Evolutionary conservation across 345 rosid species (phyloP), one percentile per base, ranked within the genome.

Genomic region (Populus euphratica): DNA sequence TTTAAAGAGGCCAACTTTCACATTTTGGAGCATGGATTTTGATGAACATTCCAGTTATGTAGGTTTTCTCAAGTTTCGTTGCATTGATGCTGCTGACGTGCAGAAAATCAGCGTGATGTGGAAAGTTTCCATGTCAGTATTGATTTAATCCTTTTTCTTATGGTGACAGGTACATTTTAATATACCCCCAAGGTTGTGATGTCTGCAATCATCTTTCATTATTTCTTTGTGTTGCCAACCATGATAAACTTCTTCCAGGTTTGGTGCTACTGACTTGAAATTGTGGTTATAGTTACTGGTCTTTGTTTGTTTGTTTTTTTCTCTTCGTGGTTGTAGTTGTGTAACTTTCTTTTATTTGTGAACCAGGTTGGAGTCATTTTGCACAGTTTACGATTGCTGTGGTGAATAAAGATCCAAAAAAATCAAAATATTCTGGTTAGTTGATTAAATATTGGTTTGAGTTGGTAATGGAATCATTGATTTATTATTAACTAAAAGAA

Each of bases 181-280:
- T 93, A 43, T 92, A 95, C 80, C 99, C 99, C 62, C 94, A 90
- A 78, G 97, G 94, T 38, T 90, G 97, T 84, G 98, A 93, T 75
- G 99, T 90, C 76, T 87, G 88, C 87, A 92, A 95, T 86, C 92
- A 95, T 88, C 96, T 93, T 39, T 92, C 98, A 31, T 81, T 93
- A 89, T 92, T 90, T 88, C 97, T 95, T 25, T 92, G 97, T 80
- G 98, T 92, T 82, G 92, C 93, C 71, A 87, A 95, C 77, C 94
- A 92, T 72, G 99, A 93, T 66, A 91, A 95, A 79, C 98, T 95
- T 84, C 96, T 88, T 79, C 99, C 99, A 83, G 99, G 99, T 95
- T 83, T 79, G 84, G 61, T 77, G 31, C 68, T 52, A 23, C 65
- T 31, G 13, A 35, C 44, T 17, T 38, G 23, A n/a, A 23, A 43